A percentile compares a stretch with the other conserved stretches of the same genome.
phyloP scores from a whole-genome alignment of 2,329 filamentous ascomycete genomes.

The Leptoxyphium fumago region DNA sequence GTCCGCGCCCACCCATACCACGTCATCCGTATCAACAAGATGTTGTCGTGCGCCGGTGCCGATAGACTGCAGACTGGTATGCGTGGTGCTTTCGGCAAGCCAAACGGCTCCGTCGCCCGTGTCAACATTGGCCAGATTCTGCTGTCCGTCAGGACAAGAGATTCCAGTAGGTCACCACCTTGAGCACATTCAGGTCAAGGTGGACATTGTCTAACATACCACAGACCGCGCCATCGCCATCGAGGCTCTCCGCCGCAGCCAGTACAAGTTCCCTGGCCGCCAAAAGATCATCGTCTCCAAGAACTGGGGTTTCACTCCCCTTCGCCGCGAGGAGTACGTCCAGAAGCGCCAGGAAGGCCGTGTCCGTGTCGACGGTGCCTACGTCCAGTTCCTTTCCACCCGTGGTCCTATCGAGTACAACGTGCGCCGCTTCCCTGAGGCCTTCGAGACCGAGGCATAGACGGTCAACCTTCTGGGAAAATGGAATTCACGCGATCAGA shows the following conservation, averaged over 20 bases:
- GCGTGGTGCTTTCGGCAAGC: slow-evolving; percentile 99
- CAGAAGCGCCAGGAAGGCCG: slow-evolving; percentile 85
- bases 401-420: slow-evolving; percentile 75
- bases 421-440: slow-evolving; percentile 87
- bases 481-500: not conserved
- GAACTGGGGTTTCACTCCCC: slow-evolving; percentile 99
- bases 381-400: slow-evolving; percentile 98
- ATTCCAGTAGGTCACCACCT: slow-evolving; percentile 50
- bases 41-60: slow-evolving; percentile 99
- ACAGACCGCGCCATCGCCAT: slow-evolving; percentile 79
- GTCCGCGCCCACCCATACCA: slow-evolving; percentile 94
- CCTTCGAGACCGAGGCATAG: slow-evolving; percentile 45
- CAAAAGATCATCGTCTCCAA: slow-evolving; percentile 99
- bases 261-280: slow-evolving; percentile 99
- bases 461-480: not conserved
- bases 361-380: slow-evolving; percentile 95
- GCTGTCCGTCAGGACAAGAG: slow-evolving; percentile 91
- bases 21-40: slow-evolving; percentile 99
- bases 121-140: slow-evolving; percentile 99
- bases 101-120: slow-evolving; percentile 96
- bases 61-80: slow-evolving; percentile 99
- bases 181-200: too few relatives aligned
- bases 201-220: slow-evolving; percentile 1
- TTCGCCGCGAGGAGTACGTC: slow-evolving; percentile 94
- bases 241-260: slow-evolving; percentile 95